A percentile compares a stretch with the other conserved stretches of the same genome.
These are phyloP conservation scores for Coemansia sp. DNA, from an alignment of 192 early-diverging fungal species.

Conservation along the genomic window DNA sequence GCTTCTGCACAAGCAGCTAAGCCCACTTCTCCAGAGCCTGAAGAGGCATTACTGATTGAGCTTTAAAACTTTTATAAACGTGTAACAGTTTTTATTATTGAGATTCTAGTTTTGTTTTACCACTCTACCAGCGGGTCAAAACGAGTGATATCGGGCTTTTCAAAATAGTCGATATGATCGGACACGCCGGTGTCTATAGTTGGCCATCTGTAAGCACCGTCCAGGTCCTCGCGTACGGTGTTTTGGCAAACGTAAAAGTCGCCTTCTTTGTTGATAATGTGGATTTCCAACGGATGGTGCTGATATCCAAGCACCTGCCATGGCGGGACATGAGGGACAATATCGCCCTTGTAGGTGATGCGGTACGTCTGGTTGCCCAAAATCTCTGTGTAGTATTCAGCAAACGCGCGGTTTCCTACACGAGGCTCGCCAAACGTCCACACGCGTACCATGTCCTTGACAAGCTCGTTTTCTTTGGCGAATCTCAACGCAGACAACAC, in stretches of 20 bases:
- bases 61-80: conserved; percentile 15
- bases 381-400: conserved; percentile 44
- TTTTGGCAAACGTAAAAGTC: conserved; percentile 53
- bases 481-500: conserved; percentile 43
- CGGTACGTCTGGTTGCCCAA: conserved; percentile 49
- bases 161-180: conserved; percentile 52
- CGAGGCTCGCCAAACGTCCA: conserved; percentile 55
- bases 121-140: conserved; percentile 40
- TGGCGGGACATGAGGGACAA: conserved; percentile 50
- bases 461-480: conserved; percentile 36
- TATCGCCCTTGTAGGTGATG: conserved; percentile 42
- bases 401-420: conserved; percentile 42
- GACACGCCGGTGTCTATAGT: conserved; percentile 48
- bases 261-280: conserved; percentile 42
- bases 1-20: conserved; percentile 3
- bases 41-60: conserved; percentile 38
- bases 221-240: conserved; percentile 46
- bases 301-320: conserved; percentile 55
- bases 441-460: conserved; percentile 37
- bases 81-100: too few relatives aligned
- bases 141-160: conserved; percentile 40
- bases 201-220: conserved; percentile 53
- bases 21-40: conserved; percentile 15
- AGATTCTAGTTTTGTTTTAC: too few relatives aligned
- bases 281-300: conserved; percentile 50